Evolutionary conservation across 2,329 filamentous ascomycete genomes (phyloP), one percentile per base, ranked within the genome.

Genomic region (Trichoderma breve): DNA sequence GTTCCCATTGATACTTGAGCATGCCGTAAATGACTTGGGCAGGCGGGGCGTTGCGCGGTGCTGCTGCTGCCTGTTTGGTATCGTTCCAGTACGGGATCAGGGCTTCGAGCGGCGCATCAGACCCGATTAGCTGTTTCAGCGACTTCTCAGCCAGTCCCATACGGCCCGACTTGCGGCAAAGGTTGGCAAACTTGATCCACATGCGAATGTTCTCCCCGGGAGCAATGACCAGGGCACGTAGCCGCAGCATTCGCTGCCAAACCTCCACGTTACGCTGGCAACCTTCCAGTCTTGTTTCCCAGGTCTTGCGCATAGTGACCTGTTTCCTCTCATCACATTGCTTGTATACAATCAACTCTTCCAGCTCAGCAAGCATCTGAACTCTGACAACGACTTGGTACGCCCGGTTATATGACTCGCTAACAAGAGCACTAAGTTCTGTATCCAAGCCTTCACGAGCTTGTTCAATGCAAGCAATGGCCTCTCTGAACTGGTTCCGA

Each of bases 161-260:
- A 34, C 96, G 92, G 72, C 94, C 93, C 58, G 95, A 97, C 82
- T 99, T 99, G 77, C 97, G 93, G 82, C 97, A 99, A 6, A 99
- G 89, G 77, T 98, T 99, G 77, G 96, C 93, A 80, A 98, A 99
- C 80, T 99, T 99, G 85, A 99, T 98, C 91, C 95, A 98, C 94
- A 99, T 99, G 78, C 97, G 93, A 86, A 97, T 94, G 78, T 98
- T 98, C 80, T 99, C 95, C 39, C 90, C 90, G 0, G 97, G 95
- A 0, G 91, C 91, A 73, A 98, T 95, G 72, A 99, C 96, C 66
- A 99, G 86, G 24, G 94, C 93, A 73, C 96, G 91, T 36, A 99
- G 91, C 79, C 97, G 96, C 70, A 99, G 90, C 94, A 98, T 98
- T 73, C 96, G 90, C 80, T 98, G 95, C 96, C 96, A 99, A 3